Evolutionary conservation across 371 early-diverging fungal genomes (phyloP).

Genomic region (Mucor velutinosus): DNA sequence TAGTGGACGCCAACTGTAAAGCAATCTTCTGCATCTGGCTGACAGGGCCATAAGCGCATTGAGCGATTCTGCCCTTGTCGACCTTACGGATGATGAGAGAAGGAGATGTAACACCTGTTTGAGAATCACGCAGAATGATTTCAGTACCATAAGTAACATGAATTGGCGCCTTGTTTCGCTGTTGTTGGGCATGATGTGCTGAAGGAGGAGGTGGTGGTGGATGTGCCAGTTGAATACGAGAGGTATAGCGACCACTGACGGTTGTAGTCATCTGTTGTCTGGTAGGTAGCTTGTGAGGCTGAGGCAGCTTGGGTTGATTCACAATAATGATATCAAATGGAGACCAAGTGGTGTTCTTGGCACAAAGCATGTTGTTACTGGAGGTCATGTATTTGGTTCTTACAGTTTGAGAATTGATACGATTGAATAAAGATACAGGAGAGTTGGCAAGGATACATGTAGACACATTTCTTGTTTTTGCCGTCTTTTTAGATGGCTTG

Average conservation of each 20-base stretch:
- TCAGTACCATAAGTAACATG: constrained; percentile 69
- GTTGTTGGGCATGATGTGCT: background rate
- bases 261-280: constrained; percentile 23
- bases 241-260: constrained; percentile 14
- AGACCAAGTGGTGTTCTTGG: constrained; percentile 77
- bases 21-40: constrained; percentile 91
- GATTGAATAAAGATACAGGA: constrained; percentile 72
- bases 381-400: constrained; percentile 80
- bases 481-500: constrained; percentile 86
- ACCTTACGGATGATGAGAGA: constrained; percentile 79
- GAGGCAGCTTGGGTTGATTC: constrained; percentile 42
- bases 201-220: constrained; percentile 13
- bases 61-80: constrained; percentile 71
- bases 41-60: constrained; percentile 72
- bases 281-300: constrained; percentile 18
- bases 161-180: constrained; percentile 44
- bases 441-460: constrained; percentile 74
- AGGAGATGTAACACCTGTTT: constrained; percentile 68
- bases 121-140: constrained; percentile 67
- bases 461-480: constrained; percentile 75
- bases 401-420: constrained; percentile 86
- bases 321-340: constrained; percentile 71
- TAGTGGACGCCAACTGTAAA: constrained; percentile 54
- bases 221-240: constrained; percentile 18
- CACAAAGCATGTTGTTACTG: constrained; percentile 61